A percentile compares a stretch with the other conserved stretches of the same genome.
These are phyloP conservation scores for Urostyla sp. DNA, from an alignment of 73 alveolate genomes.

Conservation along the genomic window DNA sequence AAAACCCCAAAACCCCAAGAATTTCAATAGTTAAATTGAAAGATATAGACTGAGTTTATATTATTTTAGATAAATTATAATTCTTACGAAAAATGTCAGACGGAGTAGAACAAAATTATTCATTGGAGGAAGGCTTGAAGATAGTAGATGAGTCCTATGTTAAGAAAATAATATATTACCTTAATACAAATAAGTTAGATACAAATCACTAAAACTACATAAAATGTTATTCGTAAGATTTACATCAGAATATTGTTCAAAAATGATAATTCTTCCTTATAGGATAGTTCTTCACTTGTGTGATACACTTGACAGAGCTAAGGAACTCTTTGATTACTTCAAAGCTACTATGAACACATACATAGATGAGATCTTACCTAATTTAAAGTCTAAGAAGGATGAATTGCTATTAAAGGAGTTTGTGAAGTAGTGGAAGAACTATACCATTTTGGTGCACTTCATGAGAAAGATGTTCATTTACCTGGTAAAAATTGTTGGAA, in stretches of 20 bases:
- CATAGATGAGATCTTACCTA: constrained; percentile 50
- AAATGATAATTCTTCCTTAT: neutral
- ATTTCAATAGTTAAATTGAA: no score
- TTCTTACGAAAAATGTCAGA: constrained; percentile 31
- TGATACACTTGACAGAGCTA: constrained; percentile 68
- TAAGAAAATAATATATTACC: constrained; percentile 46
- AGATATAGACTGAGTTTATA: no score
- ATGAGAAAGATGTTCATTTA: constrained; percentile 73
- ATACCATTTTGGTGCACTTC: constrained; percentile 70
- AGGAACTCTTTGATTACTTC: constrained; percentile 58
- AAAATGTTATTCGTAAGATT: constrained; percentile 50
- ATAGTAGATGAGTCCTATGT: constrained; percentile 51
- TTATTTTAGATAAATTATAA: no score
- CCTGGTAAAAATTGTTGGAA: no score
- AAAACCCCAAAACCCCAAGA: no score
- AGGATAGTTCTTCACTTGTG: constrained; percentile 63
- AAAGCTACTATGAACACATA: constrained; percentile 41
- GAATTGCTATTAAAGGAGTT: constrained; percentile 43
- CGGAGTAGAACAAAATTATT: neutral
- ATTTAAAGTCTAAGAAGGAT: constrained; percentile 48
- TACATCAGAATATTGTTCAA: neutral
- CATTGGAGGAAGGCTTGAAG: constrained; percentile 16
- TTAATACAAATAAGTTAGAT: constrained; percentile 67
- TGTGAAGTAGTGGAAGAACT: constrained; percentile 67
- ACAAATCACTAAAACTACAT: constrained; percentile 66